Percentiles rank a stretch among this genome's conserved stretches.
Evolutionary conservation across 1,284 basidiomycete species (phyloP).

Genomic region (Lentinula novae-zelandiae): DNA sequence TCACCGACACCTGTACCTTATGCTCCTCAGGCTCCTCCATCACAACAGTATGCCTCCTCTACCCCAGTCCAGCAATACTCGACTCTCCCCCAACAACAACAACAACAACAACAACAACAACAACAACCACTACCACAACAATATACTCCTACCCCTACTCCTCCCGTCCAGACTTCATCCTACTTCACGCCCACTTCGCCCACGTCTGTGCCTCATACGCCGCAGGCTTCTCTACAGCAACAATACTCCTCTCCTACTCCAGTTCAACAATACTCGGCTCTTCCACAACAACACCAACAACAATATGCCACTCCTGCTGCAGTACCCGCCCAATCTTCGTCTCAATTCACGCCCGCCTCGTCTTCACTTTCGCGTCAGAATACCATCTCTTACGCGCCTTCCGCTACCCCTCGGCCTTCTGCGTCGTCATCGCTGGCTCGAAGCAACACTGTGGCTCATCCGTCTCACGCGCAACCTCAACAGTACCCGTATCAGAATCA

Average conservation of each 20-base stretch:
- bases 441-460: conserved; percentile 36
- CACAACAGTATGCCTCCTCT: conserved; percentile 17
- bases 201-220: conserved; percentile 10
- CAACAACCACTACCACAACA: not conserved
- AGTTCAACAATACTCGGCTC: conserved; percentile 3
- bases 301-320: conserved; percentile 4
- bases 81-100: conserved; percentile 20
- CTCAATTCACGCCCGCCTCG: conserved; percentile 3
- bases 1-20: not conserved
- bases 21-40: not conserved
- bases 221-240: not conserved
- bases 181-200: conserved; percentile 18
- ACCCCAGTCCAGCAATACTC: conserved; percentile 1
- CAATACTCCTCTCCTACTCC: conserved; percentile 10
- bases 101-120: conserved; percentile 13
- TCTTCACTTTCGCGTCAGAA: conserved; percentile 30
- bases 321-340: not conserved
- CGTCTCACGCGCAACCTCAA: conserved; percentile 11
- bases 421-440: conserved; percentile 29
- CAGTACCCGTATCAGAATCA: conserved; percentile 22
- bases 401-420: conserved; percentile 19
- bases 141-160: conserved; percentile 6
- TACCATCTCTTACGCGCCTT: conserved; percentile 25
- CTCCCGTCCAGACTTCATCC: conserved; percentile 15
- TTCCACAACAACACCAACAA: conserved; percentile 21